These are phyloP conservation scores for Exophiala calicioides DNA, from an alignment of 2,329 filamentous ascomycete genomes.

Conservation along the genomic window DNA sequence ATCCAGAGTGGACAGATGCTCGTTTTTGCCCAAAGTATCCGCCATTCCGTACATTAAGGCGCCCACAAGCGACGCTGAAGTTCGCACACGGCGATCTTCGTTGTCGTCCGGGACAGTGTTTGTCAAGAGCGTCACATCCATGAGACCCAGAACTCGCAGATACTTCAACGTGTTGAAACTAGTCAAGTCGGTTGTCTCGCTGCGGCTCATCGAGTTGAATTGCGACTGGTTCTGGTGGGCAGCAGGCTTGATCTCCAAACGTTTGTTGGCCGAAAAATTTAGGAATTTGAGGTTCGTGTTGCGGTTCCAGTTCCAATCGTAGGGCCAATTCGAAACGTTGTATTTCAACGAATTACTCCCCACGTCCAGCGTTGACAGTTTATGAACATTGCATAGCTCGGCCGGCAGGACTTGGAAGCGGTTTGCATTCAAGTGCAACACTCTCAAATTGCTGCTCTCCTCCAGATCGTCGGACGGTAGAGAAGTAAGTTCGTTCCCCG, in stretches of 20 bases:
- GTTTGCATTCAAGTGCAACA: conserved; percentile 94
- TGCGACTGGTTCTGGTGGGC: conserved; percentile 49
- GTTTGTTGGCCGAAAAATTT: conserved; percentile 95
- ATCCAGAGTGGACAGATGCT: conserved; percentile 93
- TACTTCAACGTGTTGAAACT: conserved; percentile 86
- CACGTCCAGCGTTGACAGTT: conserved; percentile 87
- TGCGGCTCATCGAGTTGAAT: conserved; percentile 53
- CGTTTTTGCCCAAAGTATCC: conserved; percentile 86
- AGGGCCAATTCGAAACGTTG: conserved; percentile 98
- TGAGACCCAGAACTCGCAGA: conserved; percentile 83
- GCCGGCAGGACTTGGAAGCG: conserved; percentile 96
- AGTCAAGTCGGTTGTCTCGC: conserved; percentile 67
- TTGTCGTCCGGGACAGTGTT: conserved; percentile 93
- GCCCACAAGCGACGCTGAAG: conserved; percentile 91
- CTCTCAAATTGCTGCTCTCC: conserved; percentile 80
- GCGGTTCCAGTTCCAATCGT: conserved; percentile 99
- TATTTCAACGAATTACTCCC: conserved; percentile 96
- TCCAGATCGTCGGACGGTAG: conserved; percentile 92
- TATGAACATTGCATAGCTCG: conserved; percentile 90
- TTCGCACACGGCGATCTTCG: conserved; percentile 90
- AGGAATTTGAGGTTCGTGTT: conserved; percentile 93
- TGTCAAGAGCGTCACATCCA: conserved; percentile 96
- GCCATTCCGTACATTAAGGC: conserved; percentile 96
- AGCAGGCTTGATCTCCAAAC: conserved; percentile 77
- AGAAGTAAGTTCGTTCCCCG: conserved; percentile 89